Conservation (phyloP, 176 grass and related monocot genomes). For the Carex kokanica region DNA sequence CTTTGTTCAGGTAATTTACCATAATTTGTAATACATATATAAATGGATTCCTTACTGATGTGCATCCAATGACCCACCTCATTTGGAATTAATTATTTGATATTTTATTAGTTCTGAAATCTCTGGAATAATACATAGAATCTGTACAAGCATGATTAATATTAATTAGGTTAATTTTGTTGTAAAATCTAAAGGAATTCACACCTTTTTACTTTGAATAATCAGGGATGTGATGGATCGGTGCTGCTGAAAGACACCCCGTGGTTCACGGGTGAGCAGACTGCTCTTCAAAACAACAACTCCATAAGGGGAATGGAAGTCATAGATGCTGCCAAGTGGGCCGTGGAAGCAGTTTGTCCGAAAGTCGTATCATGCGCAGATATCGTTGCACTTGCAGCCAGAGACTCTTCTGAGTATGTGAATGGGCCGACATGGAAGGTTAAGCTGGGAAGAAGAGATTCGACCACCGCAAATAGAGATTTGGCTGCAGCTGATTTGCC, state of each 20-base stretch:
- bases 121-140: too few species aligned
- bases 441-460: conserved; percentile 33
- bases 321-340: conserved; percentile 18
- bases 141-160: not conserved
- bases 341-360: not conserved
- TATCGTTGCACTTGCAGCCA: conserved; percentile 10
- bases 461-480: conserved; percentile 23
- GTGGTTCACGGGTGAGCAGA: not conserved
- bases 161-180: not conserved
- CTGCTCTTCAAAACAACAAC: not conserved
- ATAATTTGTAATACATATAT: not conserved
- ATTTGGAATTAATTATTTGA: not conserved
- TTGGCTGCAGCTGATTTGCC: conserved; percentile 40
- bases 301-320: not conserved
- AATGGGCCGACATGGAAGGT: conserved; percentile 42
- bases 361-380: conserved; percentile 6
- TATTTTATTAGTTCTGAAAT: too few species aligned
- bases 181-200: not conserved
- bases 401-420: conserved; percentile 18
- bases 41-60: not conserved
- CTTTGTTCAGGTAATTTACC: not conserved
- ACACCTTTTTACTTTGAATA: not conserved
- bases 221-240: conserved; percentile 11
- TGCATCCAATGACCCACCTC: not conserved
- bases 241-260: conserved; percentile 1